Evolutionary conservation across 257 asterid species (phyloP), one percentile per base, ranked within the genome.

Genomic region (Solanum paucissectum): DNA sequence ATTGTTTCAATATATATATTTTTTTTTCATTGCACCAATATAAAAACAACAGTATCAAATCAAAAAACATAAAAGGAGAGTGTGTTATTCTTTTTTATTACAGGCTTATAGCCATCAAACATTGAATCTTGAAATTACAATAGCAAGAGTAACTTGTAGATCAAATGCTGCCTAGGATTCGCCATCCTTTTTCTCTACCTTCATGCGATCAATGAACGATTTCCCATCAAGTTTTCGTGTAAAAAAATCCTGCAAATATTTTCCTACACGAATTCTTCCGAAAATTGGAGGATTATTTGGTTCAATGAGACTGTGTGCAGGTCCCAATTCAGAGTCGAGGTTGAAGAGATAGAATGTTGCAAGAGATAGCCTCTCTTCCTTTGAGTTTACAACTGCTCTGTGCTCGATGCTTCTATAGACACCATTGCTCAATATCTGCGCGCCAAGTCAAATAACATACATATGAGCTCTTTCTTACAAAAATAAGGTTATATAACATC

Each of bases 351-450:
- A 87, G 88, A 92, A 94, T 71, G 93, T 91, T n/a, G 94, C 95
- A 38, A 94, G 72, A 1, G 96, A 93, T 18, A 93, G 88, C 89
- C 98, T 90, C 81, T 91, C 94, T 12, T 87, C 86, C 38, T 44
- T 86, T 6, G 92, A 49, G 87, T 92, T 93, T 40, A 93, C 98
- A 4, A 79, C 83, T 52, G 94, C 94, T 88, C 94, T 83, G 52
- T 94, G 98, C 89, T 93, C 95, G 38, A 93, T 88, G 89, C 95
- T 93, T 38, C 85, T 85, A 42, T 93, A 92, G 21, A 84, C 89
- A 1, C 95, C 94, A 46, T 93, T 94, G 71, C 90, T 94, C 87
- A 94, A 46, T 72, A 93, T 92, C 95, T 93, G 42, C 13, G 13
- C 6, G 88, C 88, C 73, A 74, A 34, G 34, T 42, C 18, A 58